These are phyloP conservation scores for Pinus albicaulis DNA, from an alignment of 75 land plant genomes.

Conservation along the genomic window DNA sequence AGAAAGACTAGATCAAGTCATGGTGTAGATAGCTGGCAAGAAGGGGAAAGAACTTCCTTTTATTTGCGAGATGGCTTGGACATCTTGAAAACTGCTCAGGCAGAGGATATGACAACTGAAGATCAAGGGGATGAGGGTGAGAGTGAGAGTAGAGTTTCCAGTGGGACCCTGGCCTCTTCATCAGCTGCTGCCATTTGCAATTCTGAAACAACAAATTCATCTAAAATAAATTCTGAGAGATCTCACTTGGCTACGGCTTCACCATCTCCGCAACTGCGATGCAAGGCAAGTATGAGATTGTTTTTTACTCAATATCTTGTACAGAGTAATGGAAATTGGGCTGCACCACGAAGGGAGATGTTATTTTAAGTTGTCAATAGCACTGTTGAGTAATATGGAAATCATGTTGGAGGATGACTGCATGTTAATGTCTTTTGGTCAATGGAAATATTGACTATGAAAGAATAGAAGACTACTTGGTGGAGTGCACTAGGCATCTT, in stretches of 20 bases:
- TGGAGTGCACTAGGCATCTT: neutral
- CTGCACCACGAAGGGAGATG: neutral
- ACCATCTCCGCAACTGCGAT: conserved; percentile 37
- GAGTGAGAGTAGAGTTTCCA: conserved; percentile 27
- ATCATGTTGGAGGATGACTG: neutral
- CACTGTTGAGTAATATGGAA: neutral
- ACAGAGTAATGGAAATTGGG: neutral
- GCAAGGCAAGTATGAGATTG: conserved; percentile 43
- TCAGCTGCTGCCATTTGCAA: conserved; percentile 25
- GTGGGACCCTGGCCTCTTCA: conserved; percentile 55
- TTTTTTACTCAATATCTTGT: neutral
- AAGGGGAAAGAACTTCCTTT: conserved; percentile 62
- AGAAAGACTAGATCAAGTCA: conserved; percentile 33
- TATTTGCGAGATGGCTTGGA: conserved; percentile 54
- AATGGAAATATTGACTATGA: neutral
- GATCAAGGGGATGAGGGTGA: conserved; percentile 53
- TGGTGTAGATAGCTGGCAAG: conserved; percentile 53
- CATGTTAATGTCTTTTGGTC: neutral
- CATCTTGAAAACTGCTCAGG: conserved; percentile 27
- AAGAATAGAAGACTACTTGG: conserved; percentile 3
- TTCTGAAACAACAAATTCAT: conserved; percentile 18
- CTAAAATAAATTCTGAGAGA: conserved; percentile 19
- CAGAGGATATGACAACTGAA: conserved; percentile 14
- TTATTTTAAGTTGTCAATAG: neutral
- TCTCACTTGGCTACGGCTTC: conserved; percentile 24